phyloP scores from a whole-genome alignment of 345 rosid genomes.

The Schrenkiella parvula region DNA sequence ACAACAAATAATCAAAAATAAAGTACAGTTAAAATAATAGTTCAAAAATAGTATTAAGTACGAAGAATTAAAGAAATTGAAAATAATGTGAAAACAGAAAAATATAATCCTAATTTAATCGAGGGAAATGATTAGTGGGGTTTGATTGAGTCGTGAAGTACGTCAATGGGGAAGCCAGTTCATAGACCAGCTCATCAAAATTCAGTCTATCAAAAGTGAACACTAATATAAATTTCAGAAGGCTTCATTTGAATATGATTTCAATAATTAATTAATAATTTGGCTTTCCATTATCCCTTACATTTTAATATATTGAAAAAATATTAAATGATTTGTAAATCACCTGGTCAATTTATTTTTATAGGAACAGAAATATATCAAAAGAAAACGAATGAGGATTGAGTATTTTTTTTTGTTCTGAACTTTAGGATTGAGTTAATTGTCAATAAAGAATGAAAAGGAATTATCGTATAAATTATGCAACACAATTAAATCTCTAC shows the following conservation, averaged over 20 bases:
- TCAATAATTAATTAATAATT: neutral
- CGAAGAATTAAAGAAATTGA: neutral
- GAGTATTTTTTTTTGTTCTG: too few relatives aligned
- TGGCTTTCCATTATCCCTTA: neutral
- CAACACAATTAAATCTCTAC: neutral
- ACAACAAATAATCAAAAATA: neutral
- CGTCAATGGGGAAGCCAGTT: conserved; percentile 28
- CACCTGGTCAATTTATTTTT: neutral
- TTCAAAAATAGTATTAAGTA: neutral
- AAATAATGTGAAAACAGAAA: neutral
- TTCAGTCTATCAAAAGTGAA: neutral
- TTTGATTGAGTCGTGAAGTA: conserved; percentile 26
- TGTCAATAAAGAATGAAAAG: neutral
- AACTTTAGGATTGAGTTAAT: neutral
- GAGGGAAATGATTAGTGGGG: neutral
- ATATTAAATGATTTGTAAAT: neutral
- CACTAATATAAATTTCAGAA: neutral
- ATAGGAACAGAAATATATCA: neutral
- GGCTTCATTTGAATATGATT: neutral
- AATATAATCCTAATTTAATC: neutral
- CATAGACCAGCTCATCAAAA: conserved; percentile 31
- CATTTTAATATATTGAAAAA: neutral
- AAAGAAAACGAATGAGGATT: neutral
- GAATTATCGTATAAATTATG: neutral
- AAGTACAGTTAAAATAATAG: neutral